phyloP scores from a whole-genome alignment of 768 basidiomycete genomes.

The Cystofilobasidium macerans region DNA sequence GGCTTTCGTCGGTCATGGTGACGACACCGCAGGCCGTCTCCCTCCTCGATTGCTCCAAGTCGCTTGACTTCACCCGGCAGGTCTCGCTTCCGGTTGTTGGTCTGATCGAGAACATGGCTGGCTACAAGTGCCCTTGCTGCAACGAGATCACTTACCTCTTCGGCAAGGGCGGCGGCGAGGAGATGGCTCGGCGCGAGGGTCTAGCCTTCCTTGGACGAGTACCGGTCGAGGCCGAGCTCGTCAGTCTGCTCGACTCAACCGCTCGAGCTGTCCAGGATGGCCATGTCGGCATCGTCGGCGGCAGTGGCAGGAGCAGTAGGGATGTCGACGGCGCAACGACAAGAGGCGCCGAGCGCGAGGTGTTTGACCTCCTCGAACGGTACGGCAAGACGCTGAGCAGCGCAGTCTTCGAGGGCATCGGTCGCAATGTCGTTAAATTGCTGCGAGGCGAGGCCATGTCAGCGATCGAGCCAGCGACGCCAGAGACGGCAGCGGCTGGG shows the following conservation, averaged over 20 bases:
- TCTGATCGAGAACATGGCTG: slow-evolving; percentile 96
- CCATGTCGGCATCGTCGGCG: slow-evolving; percentile 26
- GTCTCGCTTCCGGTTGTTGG: slow-evolving; percentile 79
- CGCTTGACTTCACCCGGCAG: slow-evolving; percentile 83
- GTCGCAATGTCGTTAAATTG: slow-evolving; percentile 41
- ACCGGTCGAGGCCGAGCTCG: slow-evolving; percentile 86
- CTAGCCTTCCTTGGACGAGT: slow-evolving; percentile 72
- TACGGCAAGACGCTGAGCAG: slow-evolving; percentile 62
- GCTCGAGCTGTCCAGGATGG: slow-evolving; percentile 31
- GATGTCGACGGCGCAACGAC: neutral
- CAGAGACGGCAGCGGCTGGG: neutral
- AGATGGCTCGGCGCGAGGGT: slow-evolving; percentile 65
- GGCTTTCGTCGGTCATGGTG: slow-evolving; percentile 75
- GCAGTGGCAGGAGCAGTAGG: neutral
- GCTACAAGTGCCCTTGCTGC: slow-evolving; percentile 94
- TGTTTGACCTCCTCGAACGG: slow-evolving; percentile 41
- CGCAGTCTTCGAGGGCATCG: slow-evolving; percentile 55
- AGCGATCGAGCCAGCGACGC: neutral
- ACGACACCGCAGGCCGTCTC: slow-evolving; percentile 97
- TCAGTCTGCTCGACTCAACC: slow-evolving; percentile 67
- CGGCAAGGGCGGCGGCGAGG: slow-evolving; percentile 82
- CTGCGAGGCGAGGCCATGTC: slow-evolving; percentile 17
- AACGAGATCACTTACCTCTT: slow-evolving; percentile 91
- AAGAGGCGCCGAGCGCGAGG: slow-evolving; percentile 17
- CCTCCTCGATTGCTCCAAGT: slow-evolving; percentile 88